These are phyloP conservation scores for Amylostereum chailletii DNA, from an alignment of 1,284 basidiomycete genomes.

Conservation along the genomic window DNA sequence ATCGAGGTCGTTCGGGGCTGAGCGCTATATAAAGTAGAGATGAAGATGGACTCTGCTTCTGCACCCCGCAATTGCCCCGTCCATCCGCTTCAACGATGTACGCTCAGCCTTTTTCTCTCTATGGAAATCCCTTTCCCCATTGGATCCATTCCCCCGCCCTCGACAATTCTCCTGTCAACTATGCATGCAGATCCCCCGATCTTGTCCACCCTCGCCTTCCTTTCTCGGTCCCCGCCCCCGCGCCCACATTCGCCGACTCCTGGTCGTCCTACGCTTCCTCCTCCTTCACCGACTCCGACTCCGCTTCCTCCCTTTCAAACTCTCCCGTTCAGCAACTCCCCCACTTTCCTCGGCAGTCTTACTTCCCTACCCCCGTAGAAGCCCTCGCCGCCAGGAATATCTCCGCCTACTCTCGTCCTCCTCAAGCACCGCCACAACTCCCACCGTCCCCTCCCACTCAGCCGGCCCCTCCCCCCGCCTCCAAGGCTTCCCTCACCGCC, in stretches of 20 bases:
- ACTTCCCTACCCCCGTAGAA: no score
- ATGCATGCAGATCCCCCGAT: conserved; percentile 2
- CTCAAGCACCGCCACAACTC: neutral
- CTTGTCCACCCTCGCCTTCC: neutral
- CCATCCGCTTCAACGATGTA: no score
- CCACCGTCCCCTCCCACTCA: neutral
- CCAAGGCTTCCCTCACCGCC: conserved; percentile 4
- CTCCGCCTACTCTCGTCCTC: conserved; percentile 4
- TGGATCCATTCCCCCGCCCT: neutral
- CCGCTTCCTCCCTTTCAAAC: conserved; percentile 1
- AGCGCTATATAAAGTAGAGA: no score
- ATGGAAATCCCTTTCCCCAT: no score
- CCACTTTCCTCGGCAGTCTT: no score
- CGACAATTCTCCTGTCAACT: conserved; percentile 8
- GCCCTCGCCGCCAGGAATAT: no score
- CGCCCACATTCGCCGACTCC: conserved; percentile 3
- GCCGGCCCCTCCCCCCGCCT: neutral
- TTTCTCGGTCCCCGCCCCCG: neutral
- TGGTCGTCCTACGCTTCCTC: conserved; percentile 2
- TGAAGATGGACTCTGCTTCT: no score
- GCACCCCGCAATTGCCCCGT: no score
- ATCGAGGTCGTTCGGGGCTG: no score
- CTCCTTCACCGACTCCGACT: conserved; percentile 7
- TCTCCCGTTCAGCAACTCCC: neutral
- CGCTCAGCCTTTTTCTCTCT: no score